These are phyloP conservation scores for Macroventuria anomochaeta DNA, from an alignment of 2,329 filamentous ascomycete genomes.

Conservation along the genomic window DNA sequence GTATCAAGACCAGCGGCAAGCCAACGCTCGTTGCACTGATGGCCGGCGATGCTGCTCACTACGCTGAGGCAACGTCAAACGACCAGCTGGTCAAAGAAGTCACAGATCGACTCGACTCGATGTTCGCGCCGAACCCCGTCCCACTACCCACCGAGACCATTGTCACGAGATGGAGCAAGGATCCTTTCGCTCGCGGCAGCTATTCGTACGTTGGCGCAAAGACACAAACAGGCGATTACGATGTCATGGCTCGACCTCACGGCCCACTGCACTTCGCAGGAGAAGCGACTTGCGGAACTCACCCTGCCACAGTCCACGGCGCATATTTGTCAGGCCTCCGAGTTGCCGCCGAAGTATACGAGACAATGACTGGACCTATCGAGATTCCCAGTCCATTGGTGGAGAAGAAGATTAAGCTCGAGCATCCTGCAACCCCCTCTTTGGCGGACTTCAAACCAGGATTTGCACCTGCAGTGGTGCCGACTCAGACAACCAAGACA, in stretches of 20 bases:
- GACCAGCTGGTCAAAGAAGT: constrained; percentile 81
- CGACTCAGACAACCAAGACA: constrained; percentile 27
- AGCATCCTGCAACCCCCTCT: constrained; percentile 22
- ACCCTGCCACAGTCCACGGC: constrained; percentile 95
- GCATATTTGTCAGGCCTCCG: constrained; percentile 93
- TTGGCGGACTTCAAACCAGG: constrained; percentile 28
- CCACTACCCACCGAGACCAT: constrained; percentile 84
- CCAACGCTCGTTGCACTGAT: constrained; percentile 88
- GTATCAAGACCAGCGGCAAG: constrained; percentile 84
- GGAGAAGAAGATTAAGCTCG: constrained; percentile 56
- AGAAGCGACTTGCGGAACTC: constrained; percentile 93
- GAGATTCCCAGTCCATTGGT: constrained; percentile 76
- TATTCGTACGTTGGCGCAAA: constrained; percentile 91
- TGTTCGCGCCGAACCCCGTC: constrained; percentile 70
- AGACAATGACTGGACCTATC: constrained; percentile 81
- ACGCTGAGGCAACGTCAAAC: constrained; percentile 80
- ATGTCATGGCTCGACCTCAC: constrained; percentile 82
- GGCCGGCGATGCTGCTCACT: constrained; percentile 91
- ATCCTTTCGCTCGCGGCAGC: constrained; percentile 89
- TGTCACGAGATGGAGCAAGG: constrained; percentile 89
- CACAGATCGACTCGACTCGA: constrained; percentile 74
- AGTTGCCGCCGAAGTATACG: constrained; percentile 84
- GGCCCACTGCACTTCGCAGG: constrained; percentile 94
- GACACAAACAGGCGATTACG: constrained; percentile 87
- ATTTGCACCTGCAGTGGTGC: constrained; percentile 30